Evolutionary conservation across 2,329 filamentous ascomycete species (phyloP).

Genomic region (Calonectria pseudoreteaudii): DNA sequence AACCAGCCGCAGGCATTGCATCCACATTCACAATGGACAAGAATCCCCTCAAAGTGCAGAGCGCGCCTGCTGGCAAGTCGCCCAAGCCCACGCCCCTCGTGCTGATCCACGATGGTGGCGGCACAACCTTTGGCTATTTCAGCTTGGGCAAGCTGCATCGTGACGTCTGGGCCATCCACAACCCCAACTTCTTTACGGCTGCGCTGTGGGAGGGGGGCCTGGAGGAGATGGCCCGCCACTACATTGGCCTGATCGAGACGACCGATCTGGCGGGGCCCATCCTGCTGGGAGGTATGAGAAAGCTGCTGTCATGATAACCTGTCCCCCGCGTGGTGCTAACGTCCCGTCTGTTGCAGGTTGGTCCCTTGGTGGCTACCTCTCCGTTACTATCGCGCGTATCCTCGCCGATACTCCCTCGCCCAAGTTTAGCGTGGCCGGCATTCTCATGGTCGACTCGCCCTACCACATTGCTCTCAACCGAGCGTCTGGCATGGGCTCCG

Average conservation of each 20-base stretch:
- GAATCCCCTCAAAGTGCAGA: conserved; percentile 20
- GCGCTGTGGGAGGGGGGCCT: conserved; percentile 43
- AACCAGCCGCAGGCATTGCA: neutral
- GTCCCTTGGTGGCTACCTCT: conserved; percentile 46
- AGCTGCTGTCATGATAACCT: neutral
- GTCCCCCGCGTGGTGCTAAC: neutral
- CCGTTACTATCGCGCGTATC: conserved; percentile 40
- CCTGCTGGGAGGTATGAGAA: conserved; percentile 42
- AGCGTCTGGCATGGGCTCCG: conserved; percentile 25
- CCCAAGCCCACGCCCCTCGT: conserved; percentile 38
- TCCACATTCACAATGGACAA: conserved; percentile 20
- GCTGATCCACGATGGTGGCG: conserved; percentile 47
- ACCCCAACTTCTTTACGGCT: conserved; percentile 42
- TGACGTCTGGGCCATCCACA: conserved; percentile 47
- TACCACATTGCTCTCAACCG: conserved; percentile 39
- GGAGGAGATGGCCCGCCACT: conserved; percentile 45
- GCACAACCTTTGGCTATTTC: conserved; percentile 47
- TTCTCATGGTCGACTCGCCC: conserved; percentile 46
- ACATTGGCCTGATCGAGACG: conserved; percentile 38
- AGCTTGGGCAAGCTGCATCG: conserved; percentile 42
- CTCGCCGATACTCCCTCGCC: conserved; percentile 38
- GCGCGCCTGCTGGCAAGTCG: conserved; percentile 14
- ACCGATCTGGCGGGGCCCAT: conserved; percentile 42
- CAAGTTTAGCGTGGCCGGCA: conserved; percentile 39
- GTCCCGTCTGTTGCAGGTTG: conserved; percentile 38